These are phyloP conservation scores for Xylaria sp. DNA, from an alignment of 2,329 filamentous ascomycete species.

Conservation along the genomic window DNA sequence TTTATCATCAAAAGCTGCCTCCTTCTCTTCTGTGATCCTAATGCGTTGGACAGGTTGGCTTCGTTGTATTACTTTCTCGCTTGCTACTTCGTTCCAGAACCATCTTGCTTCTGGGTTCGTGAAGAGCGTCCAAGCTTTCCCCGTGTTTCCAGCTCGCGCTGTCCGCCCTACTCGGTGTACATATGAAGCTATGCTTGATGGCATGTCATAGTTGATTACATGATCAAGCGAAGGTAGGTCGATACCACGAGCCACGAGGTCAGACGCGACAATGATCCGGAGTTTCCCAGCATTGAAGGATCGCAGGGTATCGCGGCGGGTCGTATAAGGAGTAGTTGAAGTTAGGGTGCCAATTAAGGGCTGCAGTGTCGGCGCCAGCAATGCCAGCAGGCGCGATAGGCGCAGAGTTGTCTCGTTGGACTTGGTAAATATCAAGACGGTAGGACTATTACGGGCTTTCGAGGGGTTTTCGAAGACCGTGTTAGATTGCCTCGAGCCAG, in stretches of 20 bases:
- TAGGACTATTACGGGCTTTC: conserved; percentile 47
- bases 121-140: conserved; percentile 87
- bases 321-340: conserved; percentile 79
- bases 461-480: conserved; percentile 5
- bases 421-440: conserved; percentile 85
- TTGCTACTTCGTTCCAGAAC: conserved; percentile 88
- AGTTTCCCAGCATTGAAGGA: conserved; percentile 72
- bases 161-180: conserved; percentile 93
- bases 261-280: conserved; percentile 86
- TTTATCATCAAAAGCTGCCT: conserved; percentile 60
- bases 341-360: conserved; percentile 75
- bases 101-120: conserved; percentile 85
- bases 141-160: conserved; percentile 79
- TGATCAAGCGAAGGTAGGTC: conserved; percentile 83
- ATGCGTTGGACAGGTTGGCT: conserved; percentile 60
- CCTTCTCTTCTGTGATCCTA: conserved; percentile 54
- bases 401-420: conserved; percentile 90
- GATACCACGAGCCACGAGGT: conserved; percentile 91
- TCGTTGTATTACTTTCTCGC: conserved; percentile 55
- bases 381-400: conserved; percentile 79
- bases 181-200: conserved; percentile 82
- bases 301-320: conserved; percentile 73
- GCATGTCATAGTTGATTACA: conserved; percentile 94
- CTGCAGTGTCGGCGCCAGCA: conserved; percentile 71
- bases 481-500: conserved; percentile 4